Percentiles rank a stretch among this genome's conserved stretches.
These are phyloP conservation scores for Oxyria digyna DNA, from an alignment of 148 eudicot species.

Conservation along the genomic window DNA sequence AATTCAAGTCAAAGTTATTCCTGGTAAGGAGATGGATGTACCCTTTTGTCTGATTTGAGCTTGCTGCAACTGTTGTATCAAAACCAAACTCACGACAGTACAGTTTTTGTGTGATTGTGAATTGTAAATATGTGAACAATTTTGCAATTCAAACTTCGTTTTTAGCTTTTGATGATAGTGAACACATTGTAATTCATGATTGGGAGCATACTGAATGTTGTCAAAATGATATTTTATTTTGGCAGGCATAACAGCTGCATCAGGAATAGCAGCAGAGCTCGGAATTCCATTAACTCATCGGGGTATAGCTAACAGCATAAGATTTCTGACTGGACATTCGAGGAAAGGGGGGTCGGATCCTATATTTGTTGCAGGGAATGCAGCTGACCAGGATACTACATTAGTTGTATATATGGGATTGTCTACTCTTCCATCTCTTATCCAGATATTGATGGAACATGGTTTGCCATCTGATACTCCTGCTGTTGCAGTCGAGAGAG, in stretches of 20 bases:
- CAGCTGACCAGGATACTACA: slow-evolving; percentile 92
- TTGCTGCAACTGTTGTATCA: neutral
- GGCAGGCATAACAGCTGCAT: slow-evolving; percentile 94
- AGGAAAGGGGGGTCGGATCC: slow-evolving; percentile 92
- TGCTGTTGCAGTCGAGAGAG: slow-evolving; percentile 86
- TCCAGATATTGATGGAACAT: slow-evolving; percentile 58
- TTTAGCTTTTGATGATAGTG: neutral
- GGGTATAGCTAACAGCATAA: slow-evolving; percentile 81
- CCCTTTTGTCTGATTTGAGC: neutral
- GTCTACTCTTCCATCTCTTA: slow-evolving; percentile 86
- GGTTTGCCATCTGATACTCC: slow-evolving; percentile 77
- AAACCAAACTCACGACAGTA: neutral
- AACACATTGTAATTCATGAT: neutral
- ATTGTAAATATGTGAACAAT: neutral
- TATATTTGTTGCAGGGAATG: slow-evolving; percentile 72
- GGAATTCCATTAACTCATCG: slow-evolving; percentile 94
- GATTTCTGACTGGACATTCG: slow-evolving; percentile 94
- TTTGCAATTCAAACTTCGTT: neutral
- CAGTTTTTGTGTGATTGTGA: neutral
- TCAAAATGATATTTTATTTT: neutral
- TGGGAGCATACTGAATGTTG: neutral
- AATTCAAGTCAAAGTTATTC: slow-evolving; percentile 84
- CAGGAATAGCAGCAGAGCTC: slow-evolving; percentile 91
- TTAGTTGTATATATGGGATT: slow-evolving; percentile 95
- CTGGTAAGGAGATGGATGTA: slow-evolving; percentile 34